Evolutionary conservation across 106 monocot species (phyloP).

Genomic region (Dendrobium chrysotoxum): DNA sequence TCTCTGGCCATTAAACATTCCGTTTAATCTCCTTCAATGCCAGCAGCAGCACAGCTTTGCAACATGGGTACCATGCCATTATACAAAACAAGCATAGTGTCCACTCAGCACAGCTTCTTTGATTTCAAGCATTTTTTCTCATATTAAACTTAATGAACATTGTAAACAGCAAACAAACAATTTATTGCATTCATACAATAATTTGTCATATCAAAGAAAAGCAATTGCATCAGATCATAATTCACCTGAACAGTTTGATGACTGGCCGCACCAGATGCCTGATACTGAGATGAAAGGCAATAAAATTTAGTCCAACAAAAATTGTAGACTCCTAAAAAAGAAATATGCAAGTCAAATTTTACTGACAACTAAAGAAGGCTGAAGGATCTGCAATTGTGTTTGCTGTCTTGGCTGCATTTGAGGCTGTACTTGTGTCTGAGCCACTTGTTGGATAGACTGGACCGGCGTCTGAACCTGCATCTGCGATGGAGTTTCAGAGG

Average conservation of each 20-base stretch:
- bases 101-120: neutral
- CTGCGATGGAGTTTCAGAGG: slow-evolving; percentile 40
- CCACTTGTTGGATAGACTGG: slow-evolving; percentile 33
- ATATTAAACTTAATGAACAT: neutral
- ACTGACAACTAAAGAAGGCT: slow-evolving; percentile 42
- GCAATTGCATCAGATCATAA: neutral
- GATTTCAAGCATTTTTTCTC: neutral
- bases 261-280: slow-evolving; percentile 30
- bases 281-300: slow-evolving; percentile 34
- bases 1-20: neutral
- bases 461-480: slow-evolving; percentile 36
- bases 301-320: slow-evolving; percentile 4
- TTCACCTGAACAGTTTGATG: slow-evolving; percentile 65
- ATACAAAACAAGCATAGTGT: neutral
- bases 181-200: neutral
- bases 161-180: neutral
- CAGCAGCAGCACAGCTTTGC: neutral
- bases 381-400: slow-evolving; percentile 47
- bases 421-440: slow-evolving; percentile 46
- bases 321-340: neutral
- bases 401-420: slow-evolving; percentile 85
- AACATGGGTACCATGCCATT: neutral
- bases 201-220: neutral
- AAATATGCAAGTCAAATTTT: slow-evolving; percentile 1
- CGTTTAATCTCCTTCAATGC: neutral